phyloP scores from a whole-genome alignment of 768 basidiomycete species.

The Amanita phalloides region DNA sequence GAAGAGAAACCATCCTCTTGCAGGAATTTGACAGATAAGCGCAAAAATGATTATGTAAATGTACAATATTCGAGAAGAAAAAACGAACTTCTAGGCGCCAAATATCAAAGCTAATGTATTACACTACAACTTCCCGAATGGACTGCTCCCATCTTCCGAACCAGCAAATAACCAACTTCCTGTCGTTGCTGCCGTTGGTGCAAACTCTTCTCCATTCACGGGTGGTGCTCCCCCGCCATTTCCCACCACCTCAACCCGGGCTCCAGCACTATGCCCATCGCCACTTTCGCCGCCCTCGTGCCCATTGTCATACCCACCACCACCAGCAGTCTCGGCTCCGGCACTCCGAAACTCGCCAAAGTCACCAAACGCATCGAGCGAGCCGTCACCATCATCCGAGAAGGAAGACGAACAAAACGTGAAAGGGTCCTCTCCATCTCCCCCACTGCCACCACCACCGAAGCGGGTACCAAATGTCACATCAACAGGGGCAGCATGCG shows the following conservation, averaged over 20 bases:
- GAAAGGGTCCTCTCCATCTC: constrained; percentile 34
- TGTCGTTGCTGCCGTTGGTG: constrained; percentile 35
- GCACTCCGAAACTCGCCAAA: constrained; percentile 70
- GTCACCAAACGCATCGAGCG: constrained; percentile 70
- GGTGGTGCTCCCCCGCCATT: constrained; percentile 14
- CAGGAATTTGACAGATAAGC: too few species aligned
- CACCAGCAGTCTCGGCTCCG: constrained; percentile 8
- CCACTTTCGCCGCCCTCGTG: background rate
- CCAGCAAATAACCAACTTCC: constrained; percentile 67
- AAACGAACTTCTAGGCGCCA: too few species aligned
- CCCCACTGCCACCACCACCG: background rate
- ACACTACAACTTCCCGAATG: too few species aligned
- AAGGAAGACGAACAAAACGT: constrained; percentile 47
- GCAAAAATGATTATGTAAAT: too few species aligned
- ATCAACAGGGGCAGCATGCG: constrained; percentile 27
- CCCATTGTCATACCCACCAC: background rate
- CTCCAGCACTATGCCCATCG: background rate
- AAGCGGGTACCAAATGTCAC: constrained; percentile 6
- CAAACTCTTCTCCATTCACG: constrained; percentile 44
- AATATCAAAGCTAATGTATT: too few species aligned
- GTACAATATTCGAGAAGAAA: too few species aligned
- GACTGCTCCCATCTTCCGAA: background rate
- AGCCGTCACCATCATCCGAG: constrained; percentile 56
- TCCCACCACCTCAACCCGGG: constrained; percentile 12
- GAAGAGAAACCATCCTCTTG: too few species aligned